Percentiles rank a stretch among this genome's conserved stretches.
phyloP scores from a whole-genome alignment of 2,329 filamentous ascomycete genomes.

The Periglandula ipomoeae region DNA sequence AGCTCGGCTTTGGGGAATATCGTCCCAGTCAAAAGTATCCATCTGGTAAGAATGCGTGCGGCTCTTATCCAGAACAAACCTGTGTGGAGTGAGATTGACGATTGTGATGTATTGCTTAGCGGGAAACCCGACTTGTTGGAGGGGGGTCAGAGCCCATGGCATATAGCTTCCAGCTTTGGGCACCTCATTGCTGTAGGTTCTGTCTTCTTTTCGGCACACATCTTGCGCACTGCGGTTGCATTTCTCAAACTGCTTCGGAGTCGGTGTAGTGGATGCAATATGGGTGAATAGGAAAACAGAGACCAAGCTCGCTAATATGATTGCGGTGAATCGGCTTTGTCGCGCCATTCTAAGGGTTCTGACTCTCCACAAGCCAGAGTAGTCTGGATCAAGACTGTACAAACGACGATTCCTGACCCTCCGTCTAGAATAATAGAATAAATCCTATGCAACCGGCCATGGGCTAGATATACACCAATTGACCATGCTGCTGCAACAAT shows the following conservation, averaged over 20 bases:
- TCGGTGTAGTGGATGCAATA: background rate
- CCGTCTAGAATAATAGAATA: background rate
- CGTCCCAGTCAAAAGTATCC: slow-evolving; percentile 22
- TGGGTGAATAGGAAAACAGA: background rate
- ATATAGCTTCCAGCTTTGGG: slow-evolving; percentile 6
- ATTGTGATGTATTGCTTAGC: slow-evolving; percentile 22
- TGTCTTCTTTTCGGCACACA: slow-evolving; percentile 6
- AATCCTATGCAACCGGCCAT: too few relatives aligned
- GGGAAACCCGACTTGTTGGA: slow-evolving; percentile 5
- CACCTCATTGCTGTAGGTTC: slow-evolving; percentile 7
- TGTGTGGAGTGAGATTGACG: slow-evolving; percentile 25
- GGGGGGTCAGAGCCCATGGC: slow-evolving; percentile 7
- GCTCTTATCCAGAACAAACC: slow-evolving; percentile 17
- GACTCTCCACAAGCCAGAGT: too few relatives aligned
- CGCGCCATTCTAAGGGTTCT: background rate
- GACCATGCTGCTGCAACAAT: too few relatives aligned
- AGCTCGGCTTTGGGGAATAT: slow-evolving; percentile 22
- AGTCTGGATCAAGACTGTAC: background rate
- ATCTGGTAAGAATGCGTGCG: slow-evolving; percentile 23
- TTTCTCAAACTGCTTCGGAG: background rate
- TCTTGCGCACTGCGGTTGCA: background rate
- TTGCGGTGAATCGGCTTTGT: background rate
- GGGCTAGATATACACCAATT: background rate
- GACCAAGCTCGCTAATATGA: background rate
- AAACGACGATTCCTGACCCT: background rate